These are phyloP conservation scores for Mortierella sp. DNA, from an alignment of 371 early-diverging fungal genomes.

Conservation along the genomic window DNA sequence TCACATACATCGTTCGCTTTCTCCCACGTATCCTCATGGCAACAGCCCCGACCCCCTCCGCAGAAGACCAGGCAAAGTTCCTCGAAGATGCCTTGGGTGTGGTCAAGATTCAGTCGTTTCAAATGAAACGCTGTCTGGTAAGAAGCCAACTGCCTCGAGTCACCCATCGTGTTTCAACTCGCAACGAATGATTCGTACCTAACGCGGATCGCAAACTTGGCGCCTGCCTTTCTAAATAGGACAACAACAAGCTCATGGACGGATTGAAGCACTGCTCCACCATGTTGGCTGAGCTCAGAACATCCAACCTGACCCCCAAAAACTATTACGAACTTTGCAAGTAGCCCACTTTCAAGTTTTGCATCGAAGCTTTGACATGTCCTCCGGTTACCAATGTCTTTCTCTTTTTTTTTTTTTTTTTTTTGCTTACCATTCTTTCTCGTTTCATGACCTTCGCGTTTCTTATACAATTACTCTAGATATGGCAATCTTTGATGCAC, in stretches of 20 bases:
- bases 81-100: slow-evolving; percentile 86
- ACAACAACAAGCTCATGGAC: slow-evolving; percentile 91
- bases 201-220: not conserved
- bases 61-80: slow-evolving; percentile 83
- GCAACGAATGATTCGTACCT: not conserved
- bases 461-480: slow-evolving; percentile 60
- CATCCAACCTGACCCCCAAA: slow-evolving; percentile 93
- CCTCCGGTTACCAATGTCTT: not conserved
- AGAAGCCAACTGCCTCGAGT: not conserved
- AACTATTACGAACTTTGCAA: slow-evolving; percentile 97
- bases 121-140: slow-evolving; percentile 90
- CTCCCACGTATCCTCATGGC: slow-evolving; percentile 6
- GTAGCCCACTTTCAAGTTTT: slow-evolving; percentile 10
- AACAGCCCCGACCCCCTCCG: slow-evolving; percentile 35
- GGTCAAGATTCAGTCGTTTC: slow-evolving; percentile 89
- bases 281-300: slow-evolving; percentile 94
- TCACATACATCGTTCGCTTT: not conserved
- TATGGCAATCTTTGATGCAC: slow-evolving; percentile 95
- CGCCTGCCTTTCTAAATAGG: slow-evolving; percentile 57
- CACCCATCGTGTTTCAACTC: not conserved
- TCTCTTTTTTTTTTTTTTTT: not conserved
- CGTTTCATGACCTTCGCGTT: not conserved
- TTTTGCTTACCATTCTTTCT: not conserved
- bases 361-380: not conserved
- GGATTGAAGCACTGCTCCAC: slow-evolving; percentile 96